Base-by-base conservation (phyloP, 306 rosid species). In the Hippophae rhamnoides region DNA sequence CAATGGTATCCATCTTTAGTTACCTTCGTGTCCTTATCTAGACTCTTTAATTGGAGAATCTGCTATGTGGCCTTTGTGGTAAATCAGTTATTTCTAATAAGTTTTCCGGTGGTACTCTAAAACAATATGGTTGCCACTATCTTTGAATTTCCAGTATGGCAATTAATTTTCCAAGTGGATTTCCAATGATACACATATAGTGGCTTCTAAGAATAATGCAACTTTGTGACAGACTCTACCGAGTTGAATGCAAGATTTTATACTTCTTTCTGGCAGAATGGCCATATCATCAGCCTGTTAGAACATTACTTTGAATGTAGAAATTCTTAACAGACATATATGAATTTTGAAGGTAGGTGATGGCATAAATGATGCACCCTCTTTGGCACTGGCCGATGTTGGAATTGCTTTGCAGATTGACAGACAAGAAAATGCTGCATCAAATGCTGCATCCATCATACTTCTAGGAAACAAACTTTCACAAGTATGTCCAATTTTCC, bases 321-420 rank as follows among this genome's bases (percentile, higher is more conserved):
- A 9, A 1, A 18, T 8, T 7, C n/a, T n/a, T 13, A 25, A 57
- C 72, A 69, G 56, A 76, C 56, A 51, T 10, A 10, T 41, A 45
- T 50, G 12, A 23, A 71, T 72, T 62, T 64, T 66, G n/a, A 69
- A 92, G 98, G 95, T 92, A 51, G 98, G 98, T 54, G 98, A 87
- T 76, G 96, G 98, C 64, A 92, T 92, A 74, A 92, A 92, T 67
- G 98, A 92, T 68, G 98, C 98, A 61, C 98, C 98, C 49, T 88
- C 96, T 61, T 80, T 92, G 82, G 96, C 95, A 61, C 82, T 82
- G 47, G 93, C 99, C 23, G 95, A 92, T 68, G 99, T 92, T 49
- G 99, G 99, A 68, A 88, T 92, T 53, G 99, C 97, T 64, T 71
- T 92, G 71, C 93, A 80, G 77, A 80, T 80, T 64, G 96, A 85